Evolutionary conservation across 2,329 filamentous ascomycete genomes (phyloP).

Genomic region (Penicillium concentricum): DNA sequence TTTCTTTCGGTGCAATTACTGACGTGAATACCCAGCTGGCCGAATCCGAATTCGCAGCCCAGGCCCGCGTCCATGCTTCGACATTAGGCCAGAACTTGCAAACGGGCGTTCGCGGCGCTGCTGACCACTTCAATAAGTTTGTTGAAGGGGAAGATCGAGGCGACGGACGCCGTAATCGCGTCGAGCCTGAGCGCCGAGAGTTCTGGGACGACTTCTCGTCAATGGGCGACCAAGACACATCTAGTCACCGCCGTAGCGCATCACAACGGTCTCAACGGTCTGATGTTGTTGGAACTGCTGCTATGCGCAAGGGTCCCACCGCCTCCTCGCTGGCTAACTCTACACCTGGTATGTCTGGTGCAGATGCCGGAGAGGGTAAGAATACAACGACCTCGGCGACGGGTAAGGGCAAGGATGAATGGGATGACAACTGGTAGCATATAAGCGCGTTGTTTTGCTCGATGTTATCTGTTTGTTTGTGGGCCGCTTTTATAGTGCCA

Average conservation of each 20-base stretch:
- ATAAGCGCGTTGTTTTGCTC: background rate
- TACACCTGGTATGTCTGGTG: conserved; percentile 21
- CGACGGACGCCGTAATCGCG: conserved; percentile 43
- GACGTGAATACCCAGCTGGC: conserved; percentile 58
- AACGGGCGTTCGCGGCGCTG: conserved; percentile 68
- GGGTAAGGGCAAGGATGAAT: conserved; percentile 55
- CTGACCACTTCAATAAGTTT: conserved; percentile 79
- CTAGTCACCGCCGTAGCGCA: conserved; percentile 29
- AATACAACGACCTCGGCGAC: conserved; percentile 20
- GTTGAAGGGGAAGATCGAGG: conserved; percentile 69
- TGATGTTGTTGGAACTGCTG: conserved; percentile 61
- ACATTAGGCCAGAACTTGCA: conserved; percentile 61
- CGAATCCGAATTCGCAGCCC: conserved; percentile 72
- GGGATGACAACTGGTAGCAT: conserved; percentile 54
- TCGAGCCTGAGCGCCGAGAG: conserved; percentile 68
- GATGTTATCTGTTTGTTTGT: background rate
- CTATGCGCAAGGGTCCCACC: conserved; percentile 54
- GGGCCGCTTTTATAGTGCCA: background rate
- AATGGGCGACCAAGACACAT: conserved; percentile 47
- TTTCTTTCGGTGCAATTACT: background rate
- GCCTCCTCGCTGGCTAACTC: conserved; percentile 18
- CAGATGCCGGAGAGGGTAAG: conserved; percentile 19
- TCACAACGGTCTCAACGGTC: conserved; percentile 31
- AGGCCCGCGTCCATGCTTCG: conserved; percentile 60
- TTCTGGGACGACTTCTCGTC: conserved; percentile 93